Evolutionary conservation across 2,329 filamentous ascomycete species (phyloP), one percentile per base, ranked within the genome.

Genomic region (Aspergillus felis): DNA sequence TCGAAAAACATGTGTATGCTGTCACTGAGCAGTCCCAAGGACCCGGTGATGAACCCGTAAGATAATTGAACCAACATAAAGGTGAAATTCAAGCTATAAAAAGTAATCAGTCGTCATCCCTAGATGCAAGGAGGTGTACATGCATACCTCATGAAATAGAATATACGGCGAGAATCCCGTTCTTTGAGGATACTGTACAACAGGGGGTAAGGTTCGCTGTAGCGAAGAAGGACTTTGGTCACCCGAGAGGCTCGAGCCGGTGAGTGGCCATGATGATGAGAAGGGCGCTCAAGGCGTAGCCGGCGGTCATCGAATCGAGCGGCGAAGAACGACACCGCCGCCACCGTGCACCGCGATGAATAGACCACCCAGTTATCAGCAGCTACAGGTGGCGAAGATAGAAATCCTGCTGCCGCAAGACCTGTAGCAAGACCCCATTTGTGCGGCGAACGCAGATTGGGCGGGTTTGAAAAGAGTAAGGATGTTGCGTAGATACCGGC

Each of bases 1-100:
- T 99, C 94, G 67, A 99, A 97, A 69, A 99, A 93, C 94, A 99
- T 99, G 76, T 99, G 94, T 61, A 99, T 94, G 68, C 92, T 97
- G 75, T 99, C 94, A 64, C 92, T 96, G 20, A 99, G 84, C n/a
- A 99, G 82, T 2, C 94, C 94, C 4, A 99, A 79, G 0, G 94
- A 99, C 64, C 96, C 92, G 3, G 92, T 97, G 10, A 94, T 78
- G 67, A 94, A 95, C 51, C 94, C 94, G 69, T 99, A 99, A 60
- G 93, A 91, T 44, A 92, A 89, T 69, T 99, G 94, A 1, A 99
- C 86, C 35, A 90, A 78, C 94, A 99, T 99, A 74, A 99, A 99
- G 6, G 81, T 82, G 66, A 99, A 92, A 71, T 99, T 99, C 55
- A 99, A 83, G 60, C 91, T 96, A 69, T 7, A 4, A 32, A 25